A percentile compares a stretch with the other conserved stretches of the same genome.
Evolutionary conservation across 2,329 filamentous ascomycete species (phyloP).

Genomic region (Esteya vermicola): DNA sequence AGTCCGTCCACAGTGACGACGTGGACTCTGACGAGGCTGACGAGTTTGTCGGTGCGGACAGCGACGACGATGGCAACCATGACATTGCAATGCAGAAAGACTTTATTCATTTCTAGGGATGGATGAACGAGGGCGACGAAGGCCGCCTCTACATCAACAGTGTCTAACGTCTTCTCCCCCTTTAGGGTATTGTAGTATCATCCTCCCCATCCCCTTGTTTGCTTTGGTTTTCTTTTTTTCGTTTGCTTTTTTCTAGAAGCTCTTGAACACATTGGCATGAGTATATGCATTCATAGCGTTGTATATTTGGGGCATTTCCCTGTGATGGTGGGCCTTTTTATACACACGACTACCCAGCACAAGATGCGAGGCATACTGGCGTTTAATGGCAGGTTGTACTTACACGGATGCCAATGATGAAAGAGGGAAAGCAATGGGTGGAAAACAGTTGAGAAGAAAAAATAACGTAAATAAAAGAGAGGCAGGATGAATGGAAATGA

Average conservation of each 20-base stretch:
- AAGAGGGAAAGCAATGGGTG: background rate
- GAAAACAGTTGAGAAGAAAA: background rate
- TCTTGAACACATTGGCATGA: background rate
- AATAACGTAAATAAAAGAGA: background rate
- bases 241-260: background rate
- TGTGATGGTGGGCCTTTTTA: background rate
- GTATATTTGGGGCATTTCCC: no score
- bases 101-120: slow-evolving; percentile 34
- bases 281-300: background rate
- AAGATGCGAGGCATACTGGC: background rate
- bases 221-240: background rate
- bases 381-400: background rate
- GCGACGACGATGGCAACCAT: slow-evolving; percentile 31
- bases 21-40: slow-evolving; percentile 64
- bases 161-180: background rate
- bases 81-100: slow-evolving; percentile 45
- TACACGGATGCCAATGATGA: no score
- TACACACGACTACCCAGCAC: background rate
- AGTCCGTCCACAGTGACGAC: slow-evolving; percentile 63
- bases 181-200: slow-evolving; percentile 2
- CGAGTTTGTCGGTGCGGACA: slow-evolving; percentile 45
- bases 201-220: background rate
- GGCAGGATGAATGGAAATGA: background rate
- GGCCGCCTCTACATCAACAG: background rate
- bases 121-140: background rate